These are phyloP conservation scores for Extremus antarcticus DNA, from an alignment of 495 filamentous ascomycete species.

Conservation along the genomic window DNA sequence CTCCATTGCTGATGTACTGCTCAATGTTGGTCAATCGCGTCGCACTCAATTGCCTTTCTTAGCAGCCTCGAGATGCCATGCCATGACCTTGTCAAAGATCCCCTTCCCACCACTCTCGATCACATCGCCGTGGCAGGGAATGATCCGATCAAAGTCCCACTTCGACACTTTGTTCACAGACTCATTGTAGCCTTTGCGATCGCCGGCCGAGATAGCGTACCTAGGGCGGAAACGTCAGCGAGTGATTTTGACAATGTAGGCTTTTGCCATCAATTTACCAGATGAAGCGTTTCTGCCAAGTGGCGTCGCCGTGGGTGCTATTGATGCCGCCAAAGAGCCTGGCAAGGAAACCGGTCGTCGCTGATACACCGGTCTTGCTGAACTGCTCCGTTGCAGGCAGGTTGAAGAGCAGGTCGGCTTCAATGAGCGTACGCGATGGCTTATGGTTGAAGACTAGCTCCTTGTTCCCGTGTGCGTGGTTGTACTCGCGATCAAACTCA, in stretches of 20 bases:
- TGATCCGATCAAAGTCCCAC: constrained; percentile 82
- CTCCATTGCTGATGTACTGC: background rate
- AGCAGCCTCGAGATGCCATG: constrained; percentile 62
- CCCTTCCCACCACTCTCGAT: constrained; percentile 66
- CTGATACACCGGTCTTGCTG: constrained; percentile 45
- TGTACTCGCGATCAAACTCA: constrained; percentile 81
- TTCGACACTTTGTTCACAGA: constrained; percentile 54
- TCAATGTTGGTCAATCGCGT: no score
- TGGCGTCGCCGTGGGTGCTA: constrained; percentile 51
- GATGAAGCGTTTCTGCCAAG: constrained; percentile 65
- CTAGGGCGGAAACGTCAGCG: no score
- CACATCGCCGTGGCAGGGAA: constrained; percentile 91
- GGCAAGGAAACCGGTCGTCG: constrained; percentile 48
- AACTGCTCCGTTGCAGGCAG: constrained; percentile 83
- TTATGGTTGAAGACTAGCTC: constrained; percentile 82
- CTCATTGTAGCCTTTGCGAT: constrained; percentile 57
- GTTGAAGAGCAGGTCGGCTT: constrained; percentile 90
- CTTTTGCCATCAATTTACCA: no score
- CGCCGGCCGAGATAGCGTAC: constrained; percentile 51
- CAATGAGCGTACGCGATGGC: constrained; percentile 69
- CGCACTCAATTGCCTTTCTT: constrained; percentile 14
- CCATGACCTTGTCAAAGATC: constrained; percentile 71
- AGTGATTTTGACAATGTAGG: no score
- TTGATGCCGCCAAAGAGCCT: constrained; percentile 51
- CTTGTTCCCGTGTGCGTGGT: constrained; percentile 67